Conservation (phyloP, 2,329 filamentous ascomycete species). For the Trichoderma asperellum region DNA sequence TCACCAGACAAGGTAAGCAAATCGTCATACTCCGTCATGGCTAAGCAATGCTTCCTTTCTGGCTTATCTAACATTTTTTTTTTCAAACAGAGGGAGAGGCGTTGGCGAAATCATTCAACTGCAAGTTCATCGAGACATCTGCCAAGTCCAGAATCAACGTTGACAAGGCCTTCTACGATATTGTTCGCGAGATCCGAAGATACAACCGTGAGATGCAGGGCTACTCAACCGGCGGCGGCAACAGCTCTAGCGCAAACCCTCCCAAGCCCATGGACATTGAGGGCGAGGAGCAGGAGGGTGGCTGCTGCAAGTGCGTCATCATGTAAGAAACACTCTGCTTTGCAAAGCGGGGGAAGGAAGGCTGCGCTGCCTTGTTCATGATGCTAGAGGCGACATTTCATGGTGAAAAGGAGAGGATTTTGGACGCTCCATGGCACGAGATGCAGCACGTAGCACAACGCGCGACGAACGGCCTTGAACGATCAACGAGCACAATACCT, state of each 20-base stretch:
- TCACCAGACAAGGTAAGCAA: constrained; percentile 82
- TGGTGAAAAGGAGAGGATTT: constrained; percentile 24
- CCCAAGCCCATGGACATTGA: constrained; percentile 79
- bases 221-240: constrained; percentile 72
- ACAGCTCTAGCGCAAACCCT: constrained; percentile 63
- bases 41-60: not conserved
- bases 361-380: constrained; percentile 16
- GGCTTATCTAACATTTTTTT: not conserved
- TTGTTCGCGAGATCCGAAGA: constrained; percentile 94
- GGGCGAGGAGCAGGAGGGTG: constrained; percentile 66
- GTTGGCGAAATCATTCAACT: constrained; percentile 83
- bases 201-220: constrained; percentile 99
- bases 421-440: constrained; percentile 21
- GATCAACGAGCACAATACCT: constrained; percentile 33
- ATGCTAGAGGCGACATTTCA: constrained; percentile 27
- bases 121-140: constrained; percentile 99
- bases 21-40: not conserved
- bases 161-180: constrained; percentile 97
- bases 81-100: constrained; percentile 76
- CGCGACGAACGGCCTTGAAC: constrained; percentile 28
- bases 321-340: constrained; percentile 63
- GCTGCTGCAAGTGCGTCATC: constrained; percentile 88
- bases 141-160: constrained; percentile 98
- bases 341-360: not conserved
- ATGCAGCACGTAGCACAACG: constrained; percentile 17